These are phyloP conservation scores for Colletotrichum orbiculare DNA, from an alignment of 2,329 filamentous ascomycete genomes.

Conservation along the genomic window DNA sequence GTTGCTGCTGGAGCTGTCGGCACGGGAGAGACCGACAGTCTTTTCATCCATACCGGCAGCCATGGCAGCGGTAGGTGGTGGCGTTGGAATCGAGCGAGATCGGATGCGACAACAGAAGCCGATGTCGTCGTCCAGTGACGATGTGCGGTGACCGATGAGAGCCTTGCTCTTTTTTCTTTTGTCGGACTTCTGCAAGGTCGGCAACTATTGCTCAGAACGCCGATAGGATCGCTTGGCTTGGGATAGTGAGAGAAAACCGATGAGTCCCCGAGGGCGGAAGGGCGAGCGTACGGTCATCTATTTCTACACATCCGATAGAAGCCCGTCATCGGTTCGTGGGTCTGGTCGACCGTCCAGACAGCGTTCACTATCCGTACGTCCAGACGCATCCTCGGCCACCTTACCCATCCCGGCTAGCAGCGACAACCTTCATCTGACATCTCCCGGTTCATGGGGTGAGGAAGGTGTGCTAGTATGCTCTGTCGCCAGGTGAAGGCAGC, in stretches of 20 bases:
- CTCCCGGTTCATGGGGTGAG: conserved; percentile 23
- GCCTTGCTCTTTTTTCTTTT: not conserved
- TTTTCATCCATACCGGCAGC: conserved; percentile 33
- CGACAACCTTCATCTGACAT: conserved; percentile 34
- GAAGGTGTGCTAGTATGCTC: not conserved
- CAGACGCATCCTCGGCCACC: conserved; percentile 3
- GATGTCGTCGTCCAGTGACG: too few species aligned
- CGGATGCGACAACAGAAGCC: not conserved
- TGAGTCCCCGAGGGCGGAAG: not conserved
- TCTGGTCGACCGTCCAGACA: too few species aligned
- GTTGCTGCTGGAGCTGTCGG: conserved; percentile 34
- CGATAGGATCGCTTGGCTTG: conserved; percentile 19
- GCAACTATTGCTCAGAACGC: conserved; percentile 11
- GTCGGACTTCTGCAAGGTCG: conserved; percentile 19
- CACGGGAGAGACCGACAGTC: conserved; percentile 31
- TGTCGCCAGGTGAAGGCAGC: not conserved
- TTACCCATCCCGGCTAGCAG: conserved; percentile 11
- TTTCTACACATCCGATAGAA: conserved; percentile 15
- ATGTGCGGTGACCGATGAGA: not conserved
- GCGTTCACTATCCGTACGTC: too few species aligned
- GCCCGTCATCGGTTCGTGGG: conserved; percentile 4
- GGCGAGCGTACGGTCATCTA: conserved; percentile 6
- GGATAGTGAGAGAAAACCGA: conserved; percentile 4
- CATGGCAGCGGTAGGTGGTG: conserved; percentile 13
- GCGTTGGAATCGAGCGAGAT: not conserved